Conservation (phyloP, 495 filamentous ascomycete genomes). For the Penicillium roqueforti region DNA sequence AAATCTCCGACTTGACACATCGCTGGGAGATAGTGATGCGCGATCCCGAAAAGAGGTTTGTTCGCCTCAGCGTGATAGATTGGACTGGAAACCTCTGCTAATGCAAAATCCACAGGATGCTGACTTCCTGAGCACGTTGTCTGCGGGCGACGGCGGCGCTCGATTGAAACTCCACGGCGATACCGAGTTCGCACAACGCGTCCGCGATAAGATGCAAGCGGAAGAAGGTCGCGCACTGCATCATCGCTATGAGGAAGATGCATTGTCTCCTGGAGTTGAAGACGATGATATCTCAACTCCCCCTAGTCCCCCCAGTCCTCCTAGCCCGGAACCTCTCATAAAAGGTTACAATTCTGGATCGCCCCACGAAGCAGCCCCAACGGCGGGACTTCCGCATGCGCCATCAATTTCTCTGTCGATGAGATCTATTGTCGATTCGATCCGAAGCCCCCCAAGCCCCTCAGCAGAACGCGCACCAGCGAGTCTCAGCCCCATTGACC, state of each 20-base stretch:
- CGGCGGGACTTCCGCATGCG: slow-evolving; percentile 21
- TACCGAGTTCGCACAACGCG: slow-evolving; percentile 46
- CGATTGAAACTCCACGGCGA: slow-evolving; percentile 43
- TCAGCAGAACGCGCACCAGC: slow-evolving; percentile 7
- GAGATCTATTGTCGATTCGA: slow-evolving; percentile 28
- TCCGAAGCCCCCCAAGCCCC: slow-evolving; percentile 22
- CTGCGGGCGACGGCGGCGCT: slow-evolving; percentile 29
- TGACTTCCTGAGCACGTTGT: slow-evolving; percentile 39
- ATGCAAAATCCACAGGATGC: slow-evolving; percentile 33
- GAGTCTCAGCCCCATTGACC: slow-evolving; percentile 25
- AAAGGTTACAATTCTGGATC: slow-evolving; percentile 22
- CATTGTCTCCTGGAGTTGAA: slow-evolving; percentile 25
- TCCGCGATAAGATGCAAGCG: slow-evolving; percentile 67
- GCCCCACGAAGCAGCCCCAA: slow-evolving; percentile 28
- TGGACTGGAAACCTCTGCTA: slow-evolving; percentile 27
- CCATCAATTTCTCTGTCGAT: slow-evolving; percentile 18
- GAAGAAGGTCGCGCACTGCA: slow-evolving; percentile 70
- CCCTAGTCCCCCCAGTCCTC: slow-evolving; percentile 8
- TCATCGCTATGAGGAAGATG: slow-evolving; percentile 32
- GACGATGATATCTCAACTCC: slow-evolving; percentile 19
- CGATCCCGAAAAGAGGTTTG: slow-evolving; percentile 4
- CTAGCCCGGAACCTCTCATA: slow-evolving; percentile 7
- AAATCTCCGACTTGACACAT: slow-evolving; percentile 38
- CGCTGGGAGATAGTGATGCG: slow-evolving; percentile 29
- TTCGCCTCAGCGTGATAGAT: slow-evolving; percentile 15